These are phyloP conservation scores for Heracleum sosnowskyi DNA, from an alignment of 129 eudicot species.

Conservation along the genomic window DNA sequence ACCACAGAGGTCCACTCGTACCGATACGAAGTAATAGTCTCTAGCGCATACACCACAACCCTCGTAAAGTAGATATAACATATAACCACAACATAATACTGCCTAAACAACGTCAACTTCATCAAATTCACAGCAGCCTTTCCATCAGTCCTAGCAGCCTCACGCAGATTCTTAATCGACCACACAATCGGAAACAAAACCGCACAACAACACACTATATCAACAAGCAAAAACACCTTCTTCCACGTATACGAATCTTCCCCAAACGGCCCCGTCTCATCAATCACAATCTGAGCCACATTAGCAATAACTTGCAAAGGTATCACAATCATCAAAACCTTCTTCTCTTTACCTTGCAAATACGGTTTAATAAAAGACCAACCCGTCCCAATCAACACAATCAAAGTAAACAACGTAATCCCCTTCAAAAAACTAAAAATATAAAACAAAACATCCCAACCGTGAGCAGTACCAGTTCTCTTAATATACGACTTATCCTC, in stretches of 20 bases:
- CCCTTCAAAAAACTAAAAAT: constrained; percentile 51
- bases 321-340: constrained; percentile 43
- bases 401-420: constrained; percentile 39
- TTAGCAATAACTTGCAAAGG: constrained; percentile 53
- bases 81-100: constrained; percentile 46
- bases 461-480: constrained; percentile 40
- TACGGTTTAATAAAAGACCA: constrained; percentile 52
- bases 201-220: constrained; percentile 50
- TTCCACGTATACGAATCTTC: constrained; percentile 39
- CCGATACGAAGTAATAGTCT: constrained; percentile 39
- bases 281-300: constrained; percentile 50
- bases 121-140: constrained; percentile 56
- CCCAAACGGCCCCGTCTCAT: constrained; percentile 49
- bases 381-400: constrained; percentile 52
- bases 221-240: constrained; percentile 44
- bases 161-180: constrained; percentile 48
- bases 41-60: constrained; percentile 43
- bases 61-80: constrained; percentile 48
- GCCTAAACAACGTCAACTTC: constrained; percentile 55
- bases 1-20: constrained; percentile 45
- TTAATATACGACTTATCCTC: constrained; percentile 49
- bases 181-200: constrained; percentile 48
- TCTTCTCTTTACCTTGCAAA: constrained; percentile 45
- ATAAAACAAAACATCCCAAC: constrained; percentile 55
- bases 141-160: constrained; percentile 48